Evolutionary conservation across 768 basidiomycete species (phyloP).

Genomic region (Nidularia pulvinata): DNA sequence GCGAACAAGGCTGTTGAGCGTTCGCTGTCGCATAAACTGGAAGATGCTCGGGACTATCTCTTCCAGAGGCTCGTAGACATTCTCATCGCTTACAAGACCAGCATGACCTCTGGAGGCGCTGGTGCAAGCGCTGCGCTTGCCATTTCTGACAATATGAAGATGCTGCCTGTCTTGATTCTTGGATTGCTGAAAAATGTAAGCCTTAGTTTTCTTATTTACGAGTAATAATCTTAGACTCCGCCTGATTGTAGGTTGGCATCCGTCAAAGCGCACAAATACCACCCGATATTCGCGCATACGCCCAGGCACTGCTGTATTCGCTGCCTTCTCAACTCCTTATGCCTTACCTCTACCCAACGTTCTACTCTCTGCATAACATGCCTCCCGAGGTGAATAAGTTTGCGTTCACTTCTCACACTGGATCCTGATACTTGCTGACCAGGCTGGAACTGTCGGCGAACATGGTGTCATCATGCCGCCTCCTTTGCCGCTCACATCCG

Average conservation of each 20-base stretch:
- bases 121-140: constrained; percentile 95
- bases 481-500: constrained; percentile 90
- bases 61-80: constrained; percentile 86
- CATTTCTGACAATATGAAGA: constrained; percentile 91
- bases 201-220: constrained; percentile 2
- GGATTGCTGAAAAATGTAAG: constrained; percentile 93
- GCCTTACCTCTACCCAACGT: constrained; percentile 93
- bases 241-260: constrained; percentile 70
- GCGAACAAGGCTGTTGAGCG: constrained; percentile 95
- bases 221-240: background rate
- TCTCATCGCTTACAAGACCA: constrained; percentile 87
- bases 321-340: constrained; percentile 89
- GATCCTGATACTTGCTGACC: constrained; percentile 6
- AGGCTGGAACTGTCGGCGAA: constrained; percentile 93
- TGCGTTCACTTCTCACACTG: background rate
- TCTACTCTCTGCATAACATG: constrained; percentile 98
- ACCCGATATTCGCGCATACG: constrained; percentile 94
- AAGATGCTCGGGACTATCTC: constrained; percentile 87
- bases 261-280: constrained; percentile 97
- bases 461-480: constrained; percentile 87
- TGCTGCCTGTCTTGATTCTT: constrained; percentile 88
- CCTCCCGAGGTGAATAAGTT: constrained; percentile 67
- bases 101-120: constrained; percentile 92
- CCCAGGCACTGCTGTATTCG: constrained; percentile 89
- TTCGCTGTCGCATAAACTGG: constrained; percentile 80